Percentiles rank a stretch among this genome's conserved stretches.
phyloP scores from a whole-genome alignment of 2,329 filamentous ascomycete species.

The Lithohypha guttulata region DNA sequence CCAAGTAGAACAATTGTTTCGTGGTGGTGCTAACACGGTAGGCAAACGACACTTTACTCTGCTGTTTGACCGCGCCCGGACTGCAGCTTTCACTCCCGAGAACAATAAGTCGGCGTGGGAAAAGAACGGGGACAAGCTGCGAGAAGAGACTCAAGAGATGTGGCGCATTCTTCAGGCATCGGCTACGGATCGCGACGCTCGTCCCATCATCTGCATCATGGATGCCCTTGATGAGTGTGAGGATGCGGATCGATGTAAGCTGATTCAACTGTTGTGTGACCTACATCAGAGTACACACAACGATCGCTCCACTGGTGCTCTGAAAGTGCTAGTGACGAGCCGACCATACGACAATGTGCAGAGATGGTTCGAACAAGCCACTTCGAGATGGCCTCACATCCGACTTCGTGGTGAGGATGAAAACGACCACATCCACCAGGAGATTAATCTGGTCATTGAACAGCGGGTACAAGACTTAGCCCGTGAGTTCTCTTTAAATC shows the following conservation, averaged over 20 bases:
- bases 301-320: background rate
- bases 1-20: conserved; percentile 18
- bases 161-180: conserved; percentile 11
- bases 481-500: background rate
- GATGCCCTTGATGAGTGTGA: conserved; percentile 18
- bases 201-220: conserved; percentile 11
- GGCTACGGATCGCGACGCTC: background rate
- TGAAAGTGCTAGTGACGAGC: conserved; percentile 25
- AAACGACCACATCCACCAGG: conserved; percentile 15
- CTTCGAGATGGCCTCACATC: conserved; percentile 11
- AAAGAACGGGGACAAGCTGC: conserved; percentile 10
- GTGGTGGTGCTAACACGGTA: conserved; percentile 20
- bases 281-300: conserved; percentile 8
- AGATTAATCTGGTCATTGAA: conserved; percentile 21
- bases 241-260: background rate
- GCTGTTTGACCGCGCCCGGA: conserved; percentile 7
- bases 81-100: conserved; percentile 10
- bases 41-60: conserved; percentile 18
- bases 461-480: conserved; percentile 11
- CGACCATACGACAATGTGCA: conserved; percentile 24
- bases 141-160: conserved; percentile 2
- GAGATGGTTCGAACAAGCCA: conserved; percentile 14
- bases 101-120: conserved; percentile 14
- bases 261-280: conserved; percentile 9
- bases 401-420: conserved; percentile 19